A percentile compares a stretch with the other conserved stretches of the same genome.
Conservation (phyloP, 208 protist genomes). For the Trypanosoma congolense region DNA sequence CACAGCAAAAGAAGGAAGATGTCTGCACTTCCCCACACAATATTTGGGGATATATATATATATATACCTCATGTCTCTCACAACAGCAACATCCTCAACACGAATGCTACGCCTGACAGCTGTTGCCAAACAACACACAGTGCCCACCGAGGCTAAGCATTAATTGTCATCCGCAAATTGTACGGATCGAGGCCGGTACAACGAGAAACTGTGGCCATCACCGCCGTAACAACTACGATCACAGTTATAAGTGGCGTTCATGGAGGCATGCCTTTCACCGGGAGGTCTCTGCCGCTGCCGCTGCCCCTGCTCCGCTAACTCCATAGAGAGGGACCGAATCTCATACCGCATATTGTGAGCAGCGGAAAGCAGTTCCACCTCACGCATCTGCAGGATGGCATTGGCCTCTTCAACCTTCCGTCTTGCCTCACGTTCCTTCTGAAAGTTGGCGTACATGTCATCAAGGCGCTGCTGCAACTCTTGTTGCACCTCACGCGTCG, state of each 20-base stretch:
- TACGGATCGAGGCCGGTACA: too few relatives aligned
- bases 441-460: conserved; percentile 7
- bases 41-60: too few relatives aligned
- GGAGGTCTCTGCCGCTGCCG: background rate
- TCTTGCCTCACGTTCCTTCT: conserved; percentile 22
- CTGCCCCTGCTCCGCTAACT: conserved; percentile 12
- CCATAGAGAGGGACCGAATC: conserved; percentile 32
- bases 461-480: conserved; percentile 9
- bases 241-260: background rate
- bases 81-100: too few relatives aligned
- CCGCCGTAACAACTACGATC: too few relatives aligned
- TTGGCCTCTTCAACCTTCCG: conserved; percentile 19
- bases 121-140: too few relatives aligned
- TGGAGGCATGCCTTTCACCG: background rate
- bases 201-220: too few relatives aligned
- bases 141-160: too few relatives aligned
- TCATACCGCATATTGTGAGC: conserved; percentile 25
- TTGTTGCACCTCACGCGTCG: conserved; percentile 1
- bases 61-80: too few relatives aligned
- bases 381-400: conserved; percentile 15
- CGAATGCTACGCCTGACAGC: too few relatives aligned
- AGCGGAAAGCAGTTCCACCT: conserved; percentile 19
- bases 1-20: too few relatives aligned
- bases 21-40: too few relatives aligned
- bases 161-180: too few relatives aligned